phyloP scores from a whole-genome alignment of 768 basidiomycete genomes.

The Fibroporia radiculosa region DNA sequence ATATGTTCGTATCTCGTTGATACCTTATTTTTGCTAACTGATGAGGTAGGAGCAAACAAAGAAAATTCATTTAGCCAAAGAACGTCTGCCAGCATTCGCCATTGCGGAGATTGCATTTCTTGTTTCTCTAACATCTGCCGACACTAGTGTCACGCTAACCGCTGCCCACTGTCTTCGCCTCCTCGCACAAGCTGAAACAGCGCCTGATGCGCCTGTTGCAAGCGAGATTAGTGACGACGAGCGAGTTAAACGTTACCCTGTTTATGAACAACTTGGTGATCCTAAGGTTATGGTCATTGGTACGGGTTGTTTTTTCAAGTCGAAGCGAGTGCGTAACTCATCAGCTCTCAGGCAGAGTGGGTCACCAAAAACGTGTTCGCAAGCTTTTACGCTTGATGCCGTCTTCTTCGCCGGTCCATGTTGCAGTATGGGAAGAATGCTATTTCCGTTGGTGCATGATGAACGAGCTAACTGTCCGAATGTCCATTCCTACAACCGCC shows the following conservation, averaged over 20 bases:
- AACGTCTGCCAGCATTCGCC: conserved; percentile 55
- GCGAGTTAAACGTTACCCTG: conserved; percentile 57
- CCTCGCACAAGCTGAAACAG: conserved; percentile 59
- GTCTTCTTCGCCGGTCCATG: conserved; percentile 55
- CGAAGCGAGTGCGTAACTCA: not conserved
- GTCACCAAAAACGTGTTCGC: conserved; percentile 73
- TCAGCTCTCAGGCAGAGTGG: conserved; percentile 51
- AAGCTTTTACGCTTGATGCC: conserved; percentile 60
- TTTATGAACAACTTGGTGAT: conserved; percentile 77
- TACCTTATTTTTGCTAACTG: not conserved
- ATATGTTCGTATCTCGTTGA: not conserved
- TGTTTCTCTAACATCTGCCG: conserved; percentile 62
- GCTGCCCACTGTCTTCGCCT: conserved; percentile 65
- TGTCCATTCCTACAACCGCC: conserved; percentile 21
- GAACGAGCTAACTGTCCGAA: conserved; percentile 47
- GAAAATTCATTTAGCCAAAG: conserved; percentile 41
- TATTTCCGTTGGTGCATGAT: conserved; percentile 69
- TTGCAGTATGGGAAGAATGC: conserved; percentile 79
- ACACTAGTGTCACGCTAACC: conserved; percentile 54
- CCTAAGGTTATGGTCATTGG: conserved; percentile 63
- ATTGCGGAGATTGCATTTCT: conserved; percentile 69
- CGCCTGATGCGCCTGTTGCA: conserved; percentile 47
- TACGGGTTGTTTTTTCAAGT: conserved; percentile 25
- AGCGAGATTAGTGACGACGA: conserved; percentile 50
- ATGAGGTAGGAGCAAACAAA: conserved; percentile 31